phyloP scores from a whole-genome alignment of 805 yeast species.

The Teunomyces lycoperdinae region DNA sequence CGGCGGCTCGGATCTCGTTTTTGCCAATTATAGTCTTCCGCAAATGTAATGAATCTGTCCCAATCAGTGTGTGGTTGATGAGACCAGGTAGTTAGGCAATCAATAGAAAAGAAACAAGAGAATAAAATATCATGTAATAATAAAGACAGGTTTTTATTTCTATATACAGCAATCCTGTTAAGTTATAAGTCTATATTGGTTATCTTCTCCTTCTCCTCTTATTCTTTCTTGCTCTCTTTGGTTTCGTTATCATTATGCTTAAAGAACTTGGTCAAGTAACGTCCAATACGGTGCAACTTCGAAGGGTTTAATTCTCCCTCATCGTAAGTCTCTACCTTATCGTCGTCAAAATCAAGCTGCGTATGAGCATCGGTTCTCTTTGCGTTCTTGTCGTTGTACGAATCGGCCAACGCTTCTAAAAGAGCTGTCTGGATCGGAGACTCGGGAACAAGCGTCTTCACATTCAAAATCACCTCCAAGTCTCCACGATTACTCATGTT shows the following conservation, averaged over 20 bases:
- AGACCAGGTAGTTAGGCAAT: too few species aligned
- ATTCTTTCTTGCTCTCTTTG: conserved; percentile 1
- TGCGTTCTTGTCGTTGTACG: conserved; percentile 77
- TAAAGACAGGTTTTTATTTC: background rate
- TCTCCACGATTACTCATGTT: conserved; percentile 67
- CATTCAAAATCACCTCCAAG: conserved; percentile 69
- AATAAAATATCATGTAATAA: too few species aligned
- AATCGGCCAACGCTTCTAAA: conserved; percentile 92
- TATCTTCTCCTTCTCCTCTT: background rate
- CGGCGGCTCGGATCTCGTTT: too few species aligned
- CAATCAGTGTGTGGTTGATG: too few species aligned
- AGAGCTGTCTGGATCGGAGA: conserved; percentile 84
- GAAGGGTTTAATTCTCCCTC: conserved; percentile 38
- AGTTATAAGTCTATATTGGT: background rate
- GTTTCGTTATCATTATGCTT: conserved; percentile 11
- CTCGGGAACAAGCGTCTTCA: conserved; percentile 69
- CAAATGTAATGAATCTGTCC: too few species aligned
- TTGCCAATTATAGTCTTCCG: too few species aligned
- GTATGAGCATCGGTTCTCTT: conserved; percentile 55
- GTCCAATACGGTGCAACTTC: conserved; percentile 21
- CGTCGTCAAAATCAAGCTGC: conserved; percentile 32
- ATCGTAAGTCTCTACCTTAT: conserved; percentile 23
- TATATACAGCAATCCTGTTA: background rate
- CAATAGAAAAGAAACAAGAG: too few species aligned
- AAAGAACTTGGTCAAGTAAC: conserved; percentile 25